Evolutionary conservation across 179 eudicot genomes (phyloP).

Genomic region (Beta macrorhiza): DNA sequence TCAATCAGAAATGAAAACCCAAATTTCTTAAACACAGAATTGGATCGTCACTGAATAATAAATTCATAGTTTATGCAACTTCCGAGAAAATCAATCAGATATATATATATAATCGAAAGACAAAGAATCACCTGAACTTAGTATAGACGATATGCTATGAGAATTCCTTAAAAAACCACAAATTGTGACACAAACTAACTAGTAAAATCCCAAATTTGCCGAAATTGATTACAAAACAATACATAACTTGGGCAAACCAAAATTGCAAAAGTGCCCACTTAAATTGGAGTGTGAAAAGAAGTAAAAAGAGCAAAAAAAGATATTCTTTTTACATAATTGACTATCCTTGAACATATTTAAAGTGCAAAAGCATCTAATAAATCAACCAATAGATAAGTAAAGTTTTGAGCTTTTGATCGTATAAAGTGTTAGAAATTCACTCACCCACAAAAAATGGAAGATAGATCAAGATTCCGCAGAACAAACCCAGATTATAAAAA

Average conservation of each 20-base stretch:
- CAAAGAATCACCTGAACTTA: conserved; percentile 13
- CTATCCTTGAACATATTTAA: conserved; percentile 15
- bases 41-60: not conserved
- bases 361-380: conserved; percentile 21
- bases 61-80: not conserved
- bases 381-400: conserved; percentile 23
- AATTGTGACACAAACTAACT: not conserved
- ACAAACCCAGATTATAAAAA: conserved; percentile 22
- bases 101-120: not conserved
- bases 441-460: conserved; percentile 15
- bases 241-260: conserved; percentile 10
- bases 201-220: conserved; percentile 3
- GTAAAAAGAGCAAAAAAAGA: conserved; percentile 11
- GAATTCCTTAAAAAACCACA: conserved; percentile 1
- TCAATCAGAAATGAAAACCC: not conserved
- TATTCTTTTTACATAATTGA: not conserved
- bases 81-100: not conserved
- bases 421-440: conserved; percentile 24
- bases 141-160: not conserved
- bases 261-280: conserved; percentile 24
- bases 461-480: conserved; percentile 30
- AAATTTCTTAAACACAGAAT: conserved; percentile 10
- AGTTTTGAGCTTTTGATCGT: conserved; percentile 22
- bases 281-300: conserved; percentile 16
- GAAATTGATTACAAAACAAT: conserved; percentile 15